Base-by-base conservation (phyloP, 768 basidiomycete genomes). In the Suillus alpinus region DNA sequence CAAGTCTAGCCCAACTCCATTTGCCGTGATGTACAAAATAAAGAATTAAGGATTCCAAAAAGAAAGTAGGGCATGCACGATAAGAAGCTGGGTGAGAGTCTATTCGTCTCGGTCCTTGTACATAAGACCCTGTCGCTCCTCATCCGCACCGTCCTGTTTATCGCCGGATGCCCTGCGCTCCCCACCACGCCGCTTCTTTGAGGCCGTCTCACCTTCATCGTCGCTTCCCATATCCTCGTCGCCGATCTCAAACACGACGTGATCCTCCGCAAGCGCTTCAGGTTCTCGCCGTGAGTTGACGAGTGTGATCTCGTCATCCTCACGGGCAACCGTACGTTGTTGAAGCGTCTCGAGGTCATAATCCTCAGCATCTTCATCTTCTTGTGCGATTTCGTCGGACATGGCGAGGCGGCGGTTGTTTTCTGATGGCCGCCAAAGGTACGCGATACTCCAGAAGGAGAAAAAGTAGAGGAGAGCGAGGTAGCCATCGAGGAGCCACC, bases 401-500 rank as follows among this genome's bases (percentile, higher is more conserved):
- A 98, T 95, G 39, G 94, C 87, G 63, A 99, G 86, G 72, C 92
- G 87, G 78, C 90, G 83, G 80, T 95, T 95, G 71, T 91, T 86
- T 43, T 81, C 84, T n/a, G 91, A 89, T 31, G 97, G 97, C 39
- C 95, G 85, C 96, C 97, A 99, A 32, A 98, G 79, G 75, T 86
- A 97, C 2, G 92, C 86, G 63, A 98, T 94, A 10, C 84, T 78
- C 62, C 78, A 76, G 73, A 98, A 98, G 37, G 88, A 86, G 32
- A 81, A 76, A 50, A 97, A 83, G 72, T 96, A 98, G 29, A 98
- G 85, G 50, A 95, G 81, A 1, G 92, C 87, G 49, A 98, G 82
- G 81, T 94, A 98, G 18, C 95, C 97, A 68, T 99, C 97, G 44
- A 99, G 81, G 6, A 99, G 79, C 90, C 94, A 94, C 97, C 97